Evolutionary conservation across 768 basidiomycete genomes (phyloP).

Genomic region (Suillus brevipes): DNA sequence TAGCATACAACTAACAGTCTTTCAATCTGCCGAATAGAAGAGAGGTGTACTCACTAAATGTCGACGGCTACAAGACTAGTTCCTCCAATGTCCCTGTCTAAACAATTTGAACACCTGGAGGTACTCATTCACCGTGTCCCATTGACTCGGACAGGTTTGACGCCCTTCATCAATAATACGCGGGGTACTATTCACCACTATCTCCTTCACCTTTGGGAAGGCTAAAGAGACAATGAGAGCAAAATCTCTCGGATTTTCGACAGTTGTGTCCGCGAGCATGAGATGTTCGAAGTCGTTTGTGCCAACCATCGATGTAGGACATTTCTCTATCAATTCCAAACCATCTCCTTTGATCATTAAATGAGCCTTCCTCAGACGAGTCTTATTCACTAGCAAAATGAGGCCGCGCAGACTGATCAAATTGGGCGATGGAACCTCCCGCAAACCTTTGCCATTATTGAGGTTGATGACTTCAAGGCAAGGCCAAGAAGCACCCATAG

Average conservation of each 20-base stretch:
- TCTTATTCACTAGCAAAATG: background rate
- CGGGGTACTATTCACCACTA: background rate
- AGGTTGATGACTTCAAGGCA: background rate
- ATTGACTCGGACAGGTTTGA: background rate
- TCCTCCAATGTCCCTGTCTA: background rate
- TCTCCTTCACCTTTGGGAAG: background rate
- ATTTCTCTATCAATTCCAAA: background rate
- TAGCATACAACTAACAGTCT: no score
- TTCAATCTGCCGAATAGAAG: background rate
- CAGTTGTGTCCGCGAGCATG: background rate
- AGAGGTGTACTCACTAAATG: background rate
- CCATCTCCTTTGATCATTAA: background rate
- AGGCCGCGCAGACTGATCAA: background rate
- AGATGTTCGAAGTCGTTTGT: background rate
- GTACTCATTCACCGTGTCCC: background rate
- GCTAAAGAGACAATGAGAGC: background rate
- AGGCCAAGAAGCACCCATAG: background rate
- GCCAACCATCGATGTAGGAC: background rate
- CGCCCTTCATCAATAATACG: no score
- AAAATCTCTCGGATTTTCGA: background rate
- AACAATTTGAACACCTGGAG: background rate
- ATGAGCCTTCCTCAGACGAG: background rate
- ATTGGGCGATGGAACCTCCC: background rate
- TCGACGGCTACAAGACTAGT: background rate
- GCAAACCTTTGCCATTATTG: background rate